These are phyloP conservation scores for Silene uniflora DNA, from an alignment of 148 eudicot genomes.

Conservation along the genomic window DNA sequence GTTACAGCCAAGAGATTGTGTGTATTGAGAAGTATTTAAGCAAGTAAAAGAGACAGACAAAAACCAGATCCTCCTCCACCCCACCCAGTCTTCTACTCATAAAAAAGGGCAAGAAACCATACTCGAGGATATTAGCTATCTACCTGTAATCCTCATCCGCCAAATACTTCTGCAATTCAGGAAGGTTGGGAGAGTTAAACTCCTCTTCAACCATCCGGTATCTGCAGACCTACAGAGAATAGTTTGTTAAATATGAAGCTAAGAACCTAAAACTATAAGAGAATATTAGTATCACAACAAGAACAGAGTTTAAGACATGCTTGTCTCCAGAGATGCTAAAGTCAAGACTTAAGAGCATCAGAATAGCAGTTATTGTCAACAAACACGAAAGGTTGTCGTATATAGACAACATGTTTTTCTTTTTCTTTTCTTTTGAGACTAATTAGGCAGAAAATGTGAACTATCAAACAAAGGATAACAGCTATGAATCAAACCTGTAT, in stretches of 20 bases:
- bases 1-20: slow-evolving; percentile 3
- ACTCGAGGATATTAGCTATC: slow-evolving; percentile 1
- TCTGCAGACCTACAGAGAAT: slow-evolving; percentile 64
- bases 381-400: background rate
- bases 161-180: slow-evolving; percentile 78
- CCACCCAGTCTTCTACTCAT: background rate
- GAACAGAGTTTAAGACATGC: background rate
- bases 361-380: background rate
- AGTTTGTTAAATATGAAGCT: background rate
- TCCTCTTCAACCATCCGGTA: slow-evolving; percentile 81
- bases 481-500: background rate
- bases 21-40: background rate
- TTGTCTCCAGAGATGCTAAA: background rate
- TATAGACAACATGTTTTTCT: background rate
- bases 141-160: slow-evolving; percentile 91
- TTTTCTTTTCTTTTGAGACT: background rate
- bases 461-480: background rate
- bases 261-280: background rate
- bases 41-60: background rate
- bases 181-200: slow-evolving; percentile 60
- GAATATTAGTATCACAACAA: background rate
- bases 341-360: background rate
- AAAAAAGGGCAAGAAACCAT: background rate
- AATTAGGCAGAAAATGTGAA: background rate
- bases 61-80: background rate